These are phyloP conservation scores for Suillus lakei DNA, from an alignment of 768 basidiomycete species.

Conservation along the genomic window DNA sequence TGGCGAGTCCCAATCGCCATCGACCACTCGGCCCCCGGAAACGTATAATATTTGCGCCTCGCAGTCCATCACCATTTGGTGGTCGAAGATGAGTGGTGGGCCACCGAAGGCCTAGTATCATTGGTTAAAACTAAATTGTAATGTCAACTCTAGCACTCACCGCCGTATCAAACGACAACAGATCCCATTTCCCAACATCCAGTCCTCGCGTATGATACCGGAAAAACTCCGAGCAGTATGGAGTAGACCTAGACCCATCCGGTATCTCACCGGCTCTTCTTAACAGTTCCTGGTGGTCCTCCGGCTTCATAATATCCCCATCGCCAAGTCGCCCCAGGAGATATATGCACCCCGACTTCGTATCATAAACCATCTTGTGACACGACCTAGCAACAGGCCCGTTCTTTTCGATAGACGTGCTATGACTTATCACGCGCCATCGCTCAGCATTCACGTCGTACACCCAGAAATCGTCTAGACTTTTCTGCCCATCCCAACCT, in stretches of 20 bases:
- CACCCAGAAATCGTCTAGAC: constrained; percentile 80
- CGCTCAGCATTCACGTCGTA: constrained; percentile 62
- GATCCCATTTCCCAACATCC: constrained; percentile 73
- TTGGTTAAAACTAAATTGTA: neutral
- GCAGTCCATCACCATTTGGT: constrained; percentile 80
- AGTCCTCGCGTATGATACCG: constrained; percentile 70
- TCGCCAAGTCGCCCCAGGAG: constrained; percentile 73
- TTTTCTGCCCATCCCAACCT: constrained; percentile 76
- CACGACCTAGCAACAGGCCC: constrained; percentile 77
- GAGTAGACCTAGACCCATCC: constrained; percentile 22
- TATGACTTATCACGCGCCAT: constrained; percentile 65
- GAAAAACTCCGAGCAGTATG: constrained; percentile 73
- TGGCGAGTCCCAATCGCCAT: constrained; percentile 60
- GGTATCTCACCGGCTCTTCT: constrained; percentile 30
- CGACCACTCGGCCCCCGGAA: constrained; percentile 75
- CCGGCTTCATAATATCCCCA: constrained; percentile 44
- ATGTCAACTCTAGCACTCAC: constrained; percentile 42
- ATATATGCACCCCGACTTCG: constrained; percentile 71
- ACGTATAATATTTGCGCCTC: constrained; percentile 75
- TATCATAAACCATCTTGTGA: constrained; percentile 83
- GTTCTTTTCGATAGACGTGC: constrained; percentile 58
- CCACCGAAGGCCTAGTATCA: constrained; percentile 61
- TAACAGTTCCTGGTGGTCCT: constrained; percentile 38
- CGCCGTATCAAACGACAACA: constrained; percentile 66
- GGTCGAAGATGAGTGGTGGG: constrained; percentile 77